These are phyloP conservation scores for Scenedesmus sp. DNA, from an alignment of 163 green algal species.

Conservation along the genomic window DNA sequence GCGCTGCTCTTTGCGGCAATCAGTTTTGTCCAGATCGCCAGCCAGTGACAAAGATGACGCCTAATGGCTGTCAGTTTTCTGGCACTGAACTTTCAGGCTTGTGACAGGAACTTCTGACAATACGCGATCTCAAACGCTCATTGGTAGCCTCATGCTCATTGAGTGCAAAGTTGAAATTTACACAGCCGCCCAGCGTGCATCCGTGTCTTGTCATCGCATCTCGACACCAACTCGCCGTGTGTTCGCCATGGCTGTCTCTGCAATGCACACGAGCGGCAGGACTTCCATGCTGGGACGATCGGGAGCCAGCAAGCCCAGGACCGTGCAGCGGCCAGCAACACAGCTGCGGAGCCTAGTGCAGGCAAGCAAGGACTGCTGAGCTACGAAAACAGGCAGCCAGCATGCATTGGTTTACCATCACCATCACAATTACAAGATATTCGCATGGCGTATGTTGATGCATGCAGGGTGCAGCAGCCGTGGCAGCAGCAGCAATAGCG, in stretches of 20 bases:
- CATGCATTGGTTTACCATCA: background rate
- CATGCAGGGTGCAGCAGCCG: background rate
- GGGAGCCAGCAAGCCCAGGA: conserved; percentile 7
- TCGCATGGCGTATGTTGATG: background rate
- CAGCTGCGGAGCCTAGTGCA: conserved; percentile 1
- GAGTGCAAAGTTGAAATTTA: background rate
- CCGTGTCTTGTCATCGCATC: conserved; percentile 23
- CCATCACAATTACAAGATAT: too few species aligned
- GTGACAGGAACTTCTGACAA: background rate
- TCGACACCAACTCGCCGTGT: background rate
- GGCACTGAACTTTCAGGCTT: background rate
- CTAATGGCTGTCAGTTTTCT: background rate
- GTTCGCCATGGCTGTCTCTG: conserved; percentile 2
- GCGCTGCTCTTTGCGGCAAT: background rate
- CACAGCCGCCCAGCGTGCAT: background rate
- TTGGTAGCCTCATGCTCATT: background rate
- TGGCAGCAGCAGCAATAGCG: background rate
- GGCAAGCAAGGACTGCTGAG: too few species aligned
- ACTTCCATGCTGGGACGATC: conserved; percentile 3
- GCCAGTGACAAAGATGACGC: background rate
- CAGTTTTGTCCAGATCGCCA: background rate
- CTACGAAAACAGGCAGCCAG: background rate
- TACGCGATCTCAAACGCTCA: background rate
- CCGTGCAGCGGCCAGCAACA: conserved; percentile 7
- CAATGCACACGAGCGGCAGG: background rate